These are phyloP conservation scores for Thuja plicata DNA, from an alignment of 83 land plant genomes.

Conservation along the genomic window DNA sequence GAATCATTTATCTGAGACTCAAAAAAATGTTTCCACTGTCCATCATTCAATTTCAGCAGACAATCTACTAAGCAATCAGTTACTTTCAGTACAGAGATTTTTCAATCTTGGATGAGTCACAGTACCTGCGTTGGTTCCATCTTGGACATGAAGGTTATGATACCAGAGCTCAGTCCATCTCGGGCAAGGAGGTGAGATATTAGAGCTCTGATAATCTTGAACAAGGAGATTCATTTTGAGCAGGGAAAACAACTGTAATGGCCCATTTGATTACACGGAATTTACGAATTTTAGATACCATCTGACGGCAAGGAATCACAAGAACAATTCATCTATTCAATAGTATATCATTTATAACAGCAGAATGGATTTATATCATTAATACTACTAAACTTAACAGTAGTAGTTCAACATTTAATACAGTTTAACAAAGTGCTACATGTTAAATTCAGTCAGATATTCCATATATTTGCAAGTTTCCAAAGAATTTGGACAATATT, in stretches of 20 bases:
- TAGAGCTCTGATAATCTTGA: background rate
- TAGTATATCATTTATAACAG: background rate
- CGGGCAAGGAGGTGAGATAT: background rate
- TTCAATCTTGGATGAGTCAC: background rate
- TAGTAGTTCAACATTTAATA: background rate
- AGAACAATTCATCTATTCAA: background rate
- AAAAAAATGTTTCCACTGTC: background rate
- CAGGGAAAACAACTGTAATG: background rate
- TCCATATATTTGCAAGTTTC: background rate
- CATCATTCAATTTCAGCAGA: background rate
- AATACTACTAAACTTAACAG: background rate
- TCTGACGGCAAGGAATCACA: background rate
- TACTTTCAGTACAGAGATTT: background rate
- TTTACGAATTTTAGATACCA: background rate
- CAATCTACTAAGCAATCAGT: background rate
- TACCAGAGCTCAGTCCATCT: background rate
- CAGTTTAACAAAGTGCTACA: background rate
- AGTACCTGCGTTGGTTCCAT: background rate
- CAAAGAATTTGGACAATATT: background rate
- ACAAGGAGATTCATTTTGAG: background rate
- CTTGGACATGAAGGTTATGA: background rate
- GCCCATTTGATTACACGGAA: background rate
- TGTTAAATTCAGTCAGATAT: background rate
- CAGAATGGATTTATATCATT: background rate
- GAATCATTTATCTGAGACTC: background rate